Evolutionary conservation across 2,329 filamentous ascomycete genomes (phyloP), one percentile per base, ranked within the genome.

Genomic region (Stagonosporopsis vannaccii): DNA sequence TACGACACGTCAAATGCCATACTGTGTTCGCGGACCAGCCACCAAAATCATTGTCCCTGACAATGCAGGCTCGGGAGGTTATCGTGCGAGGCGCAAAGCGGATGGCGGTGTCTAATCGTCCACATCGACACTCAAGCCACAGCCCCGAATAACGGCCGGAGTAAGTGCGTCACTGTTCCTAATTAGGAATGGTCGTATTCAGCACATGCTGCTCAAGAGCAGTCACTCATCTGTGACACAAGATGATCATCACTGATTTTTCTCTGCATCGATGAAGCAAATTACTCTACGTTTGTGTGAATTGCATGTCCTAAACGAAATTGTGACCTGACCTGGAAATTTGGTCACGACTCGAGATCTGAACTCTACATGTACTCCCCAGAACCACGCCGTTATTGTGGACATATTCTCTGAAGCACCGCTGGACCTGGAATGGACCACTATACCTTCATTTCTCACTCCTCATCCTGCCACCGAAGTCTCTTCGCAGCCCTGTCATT

Each of bases 1-100:
- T 86, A 84, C 68, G 83, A 84, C 71, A 85, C 84, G 77, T 92
- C 89, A 78, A 86, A 85, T 80, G 90, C 79, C 86, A 88, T 88
- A 65, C 70, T 78, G 71, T 63, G 65, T 70, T 76, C 70, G 73
- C 66, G 64, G 63, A 56, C 53, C 62, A 63, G 61, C 63, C 64
- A 59, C 59, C 66, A 74, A 59, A 75, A 71, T 68, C 74, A 77
- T 76, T 66, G 62, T 75, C 72, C 56, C 63, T 58, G 58, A 61
- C 63, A 58, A 62, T 47, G 63, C 56, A 62, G 59, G 58, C 58
- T 65, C 58, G 48, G 50, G 57, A 52, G 57, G 56, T 56, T 60
- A 48, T 62, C 32, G 49, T 55, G 37, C 49, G 51, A 52, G 59
- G 65, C 64, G 62, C 63, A 64, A 59, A 59, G 52, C 58, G 54